Evolutionary conservation across 2,329 filamentous ascomycete genomes (phyloP).

Genomic region (Alternaria atra): DNA sequence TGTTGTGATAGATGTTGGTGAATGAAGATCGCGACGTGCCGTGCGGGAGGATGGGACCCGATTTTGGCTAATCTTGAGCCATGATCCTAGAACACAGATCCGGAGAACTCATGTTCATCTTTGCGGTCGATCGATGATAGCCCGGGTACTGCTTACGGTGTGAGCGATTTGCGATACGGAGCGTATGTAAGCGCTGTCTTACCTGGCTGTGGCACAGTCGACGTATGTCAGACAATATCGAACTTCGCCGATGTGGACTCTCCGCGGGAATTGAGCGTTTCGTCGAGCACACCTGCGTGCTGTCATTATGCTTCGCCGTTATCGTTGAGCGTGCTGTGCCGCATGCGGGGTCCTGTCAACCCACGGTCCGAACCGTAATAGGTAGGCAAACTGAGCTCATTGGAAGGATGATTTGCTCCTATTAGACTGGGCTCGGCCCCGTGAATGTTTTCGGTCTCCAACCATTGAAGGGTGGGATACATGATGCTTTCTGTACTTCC

Average conservation of each 20-base stretch:
- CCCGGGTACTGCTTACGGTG: background rate
- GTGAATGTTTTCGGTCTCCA: background rate
- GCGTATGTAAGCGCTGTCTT: background rate
- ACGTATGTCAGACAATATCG: constrained; percentile 7
- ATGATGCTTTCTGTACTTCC: background rate
- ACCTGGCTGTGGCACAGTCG: constrained; percentile 1
- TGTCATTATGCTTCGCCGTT: background rate
- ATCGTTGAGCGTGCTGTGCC: background rate
- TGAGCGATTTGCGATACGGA: background rate
- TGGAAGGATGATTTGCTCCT: background rate
- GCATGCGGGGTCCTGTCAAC: background rate
- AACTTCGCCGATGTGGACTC: background rate
- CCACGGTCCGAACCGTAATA: constrained; percentile 6
- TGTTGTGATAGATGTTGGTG: background rate
- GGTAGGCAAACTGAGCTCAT: background rate
- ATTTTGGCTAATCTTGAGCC: background rate
- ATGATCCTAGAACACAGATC: background rate
- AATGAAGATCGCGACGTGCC: background rate
- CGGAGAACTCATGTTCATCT: background rate
- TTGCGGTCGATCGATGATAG: background rate
- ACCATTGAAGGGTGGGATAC: background rate
- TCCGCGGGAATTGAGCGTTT: background rate
- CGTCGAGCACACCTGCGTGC: background rate
- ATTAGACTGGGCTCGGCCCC: background rate
- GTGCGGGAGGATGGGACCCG: background rate